phyloP scores from a whole-genome alignment of 352 stramenopile species.

The Thalassiosira oceanica region DNA sequence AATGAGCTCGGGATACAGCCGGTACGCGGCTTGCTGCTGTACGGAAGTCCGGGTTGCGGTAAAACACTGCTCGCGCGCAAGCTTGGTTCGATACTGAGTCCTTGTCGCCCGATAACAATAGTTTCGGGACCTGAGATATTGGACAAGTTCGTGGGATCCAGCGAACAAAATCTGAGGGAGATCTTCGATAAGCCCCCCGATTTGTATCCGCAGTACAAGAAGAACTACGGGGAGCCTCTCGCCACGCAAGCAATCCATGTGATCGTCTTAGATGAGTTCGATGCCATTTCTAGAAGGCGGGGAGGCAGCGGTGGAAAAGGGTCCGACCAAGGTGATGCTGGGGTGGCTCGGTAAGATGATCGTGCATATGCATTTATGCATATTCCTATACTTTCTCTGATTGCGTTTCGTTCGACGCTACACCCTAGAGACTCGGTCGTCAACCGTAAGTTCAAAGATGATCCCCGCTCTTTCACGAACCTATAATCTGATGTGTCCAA shows the following conservation, averaged over 20 bases:
- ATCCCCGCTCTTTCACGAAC: too few species aligned
- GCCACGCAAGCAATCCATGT: conserved; percentile 97
- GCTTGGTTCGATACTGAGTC: conserved; percentile 86
- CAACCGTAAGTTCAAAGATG: too few species aligned
- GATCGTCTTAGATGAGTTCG: conserved; percentile 99
- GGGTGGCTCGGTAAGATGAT: conserved; percentile 8
- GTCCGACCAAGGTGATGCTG: conserved; percentile 87
- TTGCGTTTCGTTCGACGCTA: conserved; percentile 9
- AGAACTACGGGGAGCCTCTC: conserved; percentile 81
- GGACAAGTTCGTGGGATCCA: conserved; percentile 99
- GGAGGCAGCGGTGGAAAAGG: conserved; percentile 86
- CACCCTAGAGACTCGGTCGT: conserved; percentile 89
- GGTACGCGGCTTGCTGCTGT: conserved; percentile 75
- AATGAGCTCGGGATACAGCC: conserved; percentile 77
- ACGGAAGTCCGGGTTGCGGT: conserved; percentile 82
- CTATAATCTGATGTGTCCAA: too few species aligned
- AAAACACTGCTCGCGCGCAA: conserved; percentile 98
- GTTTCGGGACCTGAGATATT: conserved; percentile 98
- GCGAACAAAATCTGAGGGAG: conserved; percentile 83
- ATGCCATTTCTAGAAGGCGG: conserved; percentile 95
- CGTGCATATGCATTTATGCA: not conserved
- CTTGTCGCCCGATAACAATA: conserved; percentile 90
- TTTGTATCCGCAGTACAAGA: conserved; percentile 92
- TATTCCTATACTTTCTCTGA: not conserved
- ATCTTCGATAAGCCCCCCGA: conserved; percentile 99